Conservation (phyloP, 495 filamentous ascomycete genomes). For the Lasiosphaeris hirsuta region DNA sequence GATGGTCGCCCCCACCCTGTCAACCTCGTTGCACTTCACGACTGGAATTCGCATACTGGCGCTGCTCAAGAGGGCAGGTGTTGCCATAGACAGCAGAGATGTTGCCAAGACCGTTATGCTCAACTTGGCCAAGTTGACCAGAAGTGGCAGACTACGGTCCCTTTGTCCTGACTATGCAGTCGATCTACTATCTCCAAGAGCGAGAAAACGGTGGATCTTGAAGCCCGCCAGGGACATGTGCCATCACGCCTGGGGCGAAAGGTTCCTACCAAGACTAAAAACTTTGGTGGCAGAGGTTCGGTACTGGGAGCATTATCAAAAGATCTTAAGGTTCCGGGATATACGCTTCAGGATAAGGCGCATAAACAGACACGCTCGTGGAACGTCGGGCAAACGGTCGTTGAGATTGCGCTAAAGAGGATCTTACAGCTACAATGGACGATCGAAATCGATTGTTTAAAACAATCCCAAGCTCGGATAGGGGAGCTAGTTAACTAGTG, state of each 20-base stretch:
- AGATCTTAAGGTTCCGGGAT: no score
- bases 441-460: no score
- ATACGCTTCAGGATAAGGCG: no score
- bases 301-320: not conserved
- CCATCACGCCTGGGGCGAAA: constrained; percentile 33
- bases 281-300: constrained; percentile 1
- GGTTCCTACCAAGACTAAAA: constrained; percentile 27
- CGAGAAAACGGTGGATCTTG: constrained; percentile 21
- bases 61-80: constrained; percentile 23
- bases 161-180: no score
- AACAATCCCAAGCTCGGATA: no score
- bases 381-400: no score
- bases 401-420: no score
- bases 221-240: constrained; percentile 26
- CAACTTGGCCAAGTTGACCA: constrained; percentile 22
- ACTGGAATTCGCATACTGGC: constrained; percentile 24
- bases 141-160: no score
- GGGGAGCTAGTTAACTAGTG: no score
- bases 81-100: constrained; percentile 9
- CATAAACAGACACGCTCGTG: no score
- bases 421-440: no score
- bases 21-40: constrained; percentile 19
- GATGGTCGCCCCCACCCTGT: not conserved
- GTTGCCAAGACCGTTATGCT: constrained; percentile 15
- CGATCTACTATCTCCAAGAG: not conserved